Base-by-base conservation (phyloP, 148 eudicot genomes). In the Pouteria glomerata region DNA sequence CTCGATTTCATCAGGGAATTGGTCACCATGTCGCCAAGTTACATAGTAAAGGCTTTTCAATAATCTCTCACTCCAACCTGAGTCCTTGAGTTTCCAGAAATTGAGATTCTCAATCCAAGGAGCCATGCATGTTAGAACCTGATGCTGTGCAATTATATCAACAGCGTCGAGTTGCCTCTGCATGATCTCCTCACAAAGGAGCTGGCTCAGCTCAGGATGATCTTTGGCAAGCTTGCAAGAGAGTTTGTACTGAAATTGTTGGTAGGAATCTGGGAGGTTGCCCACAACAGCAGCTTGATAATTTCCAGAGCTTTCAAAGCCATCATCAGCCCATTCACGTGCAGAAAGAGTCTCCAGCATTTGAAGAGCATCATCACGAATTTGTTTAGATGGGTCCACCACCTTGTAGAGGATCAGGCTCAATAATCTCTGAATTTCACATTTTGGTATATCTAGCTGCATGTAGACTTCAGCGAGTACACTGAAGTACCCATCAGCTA, bases 201-300 rank as follows among this genome's bases (percentile, higher is more conserved):
- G 97, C 80, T 95, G 99, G 75, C 99, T 95, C 70, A 92, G 80
- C 72, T 95, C 96, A 44, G 99, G 99, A 70, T 92, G 99, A 81
- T 95, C 99, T 84, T 95, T 95, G 69, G 99, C 99, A 64, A 95
- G 93, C 80, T 92, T 95, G 89, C 97, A 95, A 19, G 99, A 95
- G 70, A 95, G 91, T 78, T 95, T 92, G 86, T 95, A 95, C 63
- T 95, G 99, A 72, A 95, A 92, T 70, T 95, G 99, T 82, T 95
- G 99, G 73, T 95, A 95, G 15, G 99, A 95, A 72, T 95, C 99
- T 5, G 99, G 99, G 58, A 95, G 92, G 80, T 95, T 95, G 59
- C 99, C 99, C 73, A 95, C 99, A 70, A 92, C 99, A 70, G 99
- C 99, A 68, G 99, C 99, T 82, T 90, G 88, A 73, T 95, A 95